Percentiles rank a stretch among this genome's conserved stretches.
phyloP scores from a whole-genome alignment of 2,329 filamentous ascomycete genomes.

The Cercospora janseana region DNA sequence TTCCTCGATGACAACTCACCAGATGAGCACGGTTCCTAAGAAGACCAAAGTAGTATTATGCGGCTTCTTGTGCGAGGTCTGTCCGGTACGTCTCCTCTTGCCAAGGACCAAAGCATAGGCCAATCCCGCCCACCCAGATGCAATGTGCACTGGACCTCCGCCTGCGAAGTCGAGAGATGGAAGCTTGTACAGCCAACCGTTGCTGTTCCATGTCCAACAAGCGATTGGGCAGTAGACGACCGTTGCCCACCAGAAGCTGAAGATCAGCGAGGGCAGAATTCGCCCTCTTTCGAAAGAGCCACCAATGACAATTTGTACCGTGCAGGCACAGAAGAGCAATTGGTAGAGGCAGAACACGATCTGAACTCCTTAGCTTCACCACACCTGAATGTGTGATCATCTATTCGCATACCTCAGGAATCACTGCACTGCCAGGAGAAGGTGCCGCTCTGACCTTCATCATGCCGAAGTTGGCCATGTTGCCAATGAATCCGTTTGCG shows the following conservation, averaged over 20 bases:
- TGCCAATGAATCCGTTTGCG: constrained; percentile 62
- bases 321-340: constrained; percentile 60
- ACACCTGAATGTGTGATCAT: neutral
- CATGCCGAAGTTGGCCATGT: constrained; percentile 61
- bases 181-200: constrained; percentile 63
- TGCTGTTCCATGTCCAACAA: constrained; percentile 67
- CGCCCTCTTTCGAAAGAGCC: constrained; percentile 64
- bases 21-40: constrained; percentile 63
- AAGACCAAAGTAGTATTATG: constrained; percentile 65
- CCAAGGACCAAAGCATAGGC: constrained; percentile 64
- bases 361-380: constrained; percentile 5
- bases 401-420: constrained; percentile 51
- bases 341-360: constrained; percentile 67
- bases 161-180: constrained; percentile 61
- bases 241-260: constrained; percentile 62
- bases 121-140: constrained; percentile 61
- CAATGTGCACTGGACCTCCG: constrained; percentile 63
- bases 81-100: constrained; percentile 53
- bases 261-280: constrained; percentile 63
- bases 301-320: constrained; percentile 64
- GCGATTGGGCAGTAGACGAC: constrained; percentile 64
- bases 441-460: constrained; percentile 61
- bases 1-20: constrained; percentile 54
- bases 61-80: constrained; percentile 53
- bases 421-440: constrained; percentile 54